Conservation (phyloP, 2,329 filamentous ascomycete genomes). For the Claviceps spartinae region DNA sequence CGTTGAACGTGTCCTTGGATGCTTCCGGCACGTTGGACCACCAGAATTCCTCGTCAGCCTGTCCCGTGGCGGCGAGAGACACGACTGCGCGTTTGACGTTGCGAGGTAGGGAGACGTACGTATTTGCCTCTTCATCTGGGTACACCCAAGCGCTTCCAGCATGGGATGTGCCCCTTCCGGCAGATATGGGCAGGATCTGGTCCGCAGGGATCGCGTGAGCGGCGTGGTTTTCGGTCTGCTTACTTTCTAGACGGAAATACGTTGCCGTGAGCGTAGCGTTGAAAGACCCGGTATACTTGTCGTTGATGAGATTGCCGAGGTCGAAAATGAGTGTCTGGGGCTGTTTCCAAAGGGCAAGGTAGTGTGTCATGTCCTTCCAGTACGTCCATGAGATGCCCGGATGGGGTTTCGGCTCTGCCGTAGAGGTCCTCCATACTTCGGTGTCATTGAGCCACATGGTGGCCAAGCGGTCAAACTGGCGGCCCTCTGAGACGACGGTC, state of each 20-base stretch:
- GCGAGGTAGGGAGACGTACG: conserved; percentile 46
- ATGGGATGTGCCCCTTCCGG: conserved; percentile 27
- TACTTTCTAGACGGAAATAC: conserved; percentile 40
- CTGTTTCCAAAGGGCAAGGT: conserved; percentile 51
- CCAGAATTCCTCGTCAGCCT: conserved; percentile 72
- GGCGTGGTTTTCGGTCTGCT: not conserved
- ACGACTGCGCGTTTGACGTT: conserved; percentile 59
- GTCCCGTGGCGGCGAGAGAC: conserved; percentile 64
- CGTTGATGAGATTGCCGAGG: conserved; percentile 56
- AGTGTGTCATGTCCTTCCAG: conserved; percentile 65
- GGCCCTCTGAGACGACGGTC: conserved; percentile 55
- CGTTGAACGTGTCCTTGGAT: conserved; percentile 44
- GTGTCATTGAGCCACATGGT: conserved; percentile 63
- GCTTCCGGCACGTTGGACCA: conserved; percentile 62
- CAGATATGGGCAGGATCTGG: conserved; percentile 54
- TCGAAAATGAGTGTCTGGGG: conserved; percentile 70
- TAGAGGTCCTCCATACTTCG: conserved; percentile 75
- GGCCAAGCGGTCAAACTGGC: conserved; percentile 65
- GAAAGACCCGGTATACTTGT: conserved; percentile 58
- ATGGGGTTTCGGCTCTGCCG: conserved; percentile 55
- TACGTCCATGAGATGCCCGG: conserved; percentile 65
- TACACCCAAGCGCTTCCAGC: conserved; percentile 53
- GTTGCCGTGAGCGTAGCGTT: conserved; percentile 62
- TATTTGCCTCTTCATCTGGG: conserved; percentile 47
- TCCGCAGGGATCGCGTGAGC: conserved; percentile 34